phyloP scores from a whole-genome alignment of 2,329 filamentous ascomycete genomes.

The Arthrobotrys iridis region DNA sequence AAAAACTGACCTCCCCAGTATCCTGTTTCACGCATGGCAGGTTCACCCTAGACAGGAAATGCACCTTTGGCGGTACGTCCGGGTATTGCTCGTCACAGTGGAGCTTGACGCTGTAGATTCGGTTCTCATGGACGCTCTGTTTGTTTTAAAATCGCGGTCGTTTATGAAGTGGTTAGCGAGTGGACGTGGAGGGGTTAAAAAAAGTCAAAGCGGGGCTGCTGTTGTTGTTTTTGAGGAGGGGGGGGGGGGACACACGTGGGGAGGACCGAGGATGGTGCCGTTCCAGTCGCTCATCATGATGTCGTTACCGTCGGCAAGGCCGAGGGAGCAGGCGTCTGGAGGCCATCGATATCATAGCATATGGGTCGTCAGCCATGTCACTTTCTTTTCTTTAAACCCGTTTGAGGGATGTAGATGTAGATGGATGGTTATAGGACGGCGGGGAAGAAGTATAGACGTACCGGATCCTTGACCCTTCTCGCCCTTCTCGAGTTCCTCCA shows the following conservation, averaged over 20 bases:
- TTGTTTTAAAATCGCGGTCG: background rate
- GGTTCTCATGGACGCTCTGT: constrained; percentile 95
- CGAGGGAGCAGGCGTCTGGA: constrained; percentile 94
- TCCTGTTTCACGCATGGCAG: constrained; percentile 88
- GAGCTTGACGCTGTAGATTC: constrained; percentile 98
- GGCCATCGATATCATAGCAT: constrained; percentile 18
- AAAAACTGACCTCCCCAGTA: constrained; percentile 73
- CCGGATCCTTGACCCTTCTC: constrained; percentile 96
- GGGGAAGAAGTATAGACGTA: constrained; percentile 60
- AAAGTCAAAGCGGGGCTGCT: background rate
- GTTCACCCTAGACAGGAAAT: constrained; percentile 94
- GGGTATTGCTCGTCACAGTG: constrained; percentile 92
- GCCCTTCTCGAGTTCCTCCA: constrained; percentile 98
- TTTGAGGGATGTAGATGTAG: background rate
- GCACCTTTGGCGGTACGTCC: constrained; percentile 84
- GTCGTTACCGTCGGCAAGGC: constrained; percentile 91
- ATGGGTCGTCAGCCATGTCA: constrained; percentile 13
- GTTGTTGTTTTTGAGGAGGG: too few relatives aligned
- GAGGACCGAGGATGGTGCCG: constrained; percentile 94
- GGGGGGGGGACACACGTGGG: constrained; percentile 75
- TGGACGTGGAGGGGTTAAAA: constrained; percentile 31
- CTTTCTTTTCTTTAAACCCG: background rate
- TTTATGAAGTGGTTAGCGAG: too few relatives aligned
- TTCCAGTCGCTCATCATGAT: constrained; percentile 99
- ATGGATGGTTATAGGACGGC: too few relatives aligned